phyloP scores from a whole-genome alignment of 2,329 filamentous ascomycete species.

The Phaeophleospora eucalypticola region DNA sequence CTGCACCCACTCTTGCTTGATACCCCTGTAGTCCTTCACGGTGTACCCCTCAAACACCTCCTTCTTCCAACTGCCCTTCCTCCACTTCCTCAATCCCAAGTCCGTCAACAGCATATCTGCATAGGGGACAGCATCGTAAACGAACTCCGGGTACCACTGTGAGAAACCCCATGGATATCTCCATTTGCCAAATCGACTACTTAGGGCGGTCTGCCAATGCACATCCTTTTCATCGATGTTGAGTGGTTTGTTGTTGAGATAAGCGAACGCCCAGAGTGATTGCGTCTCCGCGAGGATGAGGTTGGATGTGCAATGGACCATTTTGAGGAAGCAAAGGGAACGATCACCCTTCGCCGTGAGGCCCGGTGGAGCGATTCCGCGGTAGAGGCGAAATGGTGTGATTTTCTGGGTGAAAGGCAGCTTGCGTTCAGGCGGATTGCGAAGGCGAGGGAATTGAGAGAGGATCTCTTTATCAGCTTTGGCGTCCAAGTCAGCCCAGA shows the following conservation, averaged over 20 bases:
- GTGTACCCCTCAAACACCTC: conserved; percentile 15
- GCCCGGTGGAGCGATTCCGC: conserved; percentile 10
- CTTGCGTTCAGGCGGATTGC: conserved; percentile 5
- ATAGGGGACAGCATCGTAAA: conserved; percentile 14
- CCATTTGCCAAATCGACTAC: conserved; percentile 8
- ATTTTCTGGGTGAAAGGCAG: conserved; percentile 10
- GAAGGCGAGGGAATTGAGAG: conserved; percentile 8
- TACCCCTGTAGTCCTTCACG: conserved; percentile 12
- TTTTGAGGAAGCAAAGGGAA: conserved; percentile 12
- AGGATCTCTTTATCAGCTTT: conserved; percentile 11
- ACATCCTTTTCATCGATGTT: conserved; percentile 8
- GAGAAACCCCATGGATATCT: conserved; percentile 12
- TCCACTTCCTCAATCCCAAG: conserved; percentile 7
- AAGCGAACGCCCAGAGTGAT: conserved; percentile 11
- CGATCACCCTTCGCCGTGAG: conserved; percentile 10
- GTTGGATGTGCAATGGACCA: conserved; percentile 14
- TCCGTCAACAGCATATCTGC: conserved; percentile 15
- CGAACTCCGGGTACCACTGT: conserved; percentile 16
- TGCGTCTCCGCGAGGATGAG: conserved; percentile 11
- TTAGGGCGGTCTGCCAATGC: conserved; percentile 8
- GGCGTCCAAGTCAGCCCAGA: conserved; percentile 7
- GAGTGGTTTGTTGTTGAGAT: conserved; percentile 11
- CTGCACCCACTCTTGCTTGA: conserved; percentile 10
- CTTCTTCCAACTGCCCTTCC: conserved; percentile 12
- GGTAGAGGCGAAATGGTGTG: conserved; percentile 12